phyloP scores from a whole-genome alignment of 768 basidiomycete species.

The Pisolithus tinctorius region DNA sequence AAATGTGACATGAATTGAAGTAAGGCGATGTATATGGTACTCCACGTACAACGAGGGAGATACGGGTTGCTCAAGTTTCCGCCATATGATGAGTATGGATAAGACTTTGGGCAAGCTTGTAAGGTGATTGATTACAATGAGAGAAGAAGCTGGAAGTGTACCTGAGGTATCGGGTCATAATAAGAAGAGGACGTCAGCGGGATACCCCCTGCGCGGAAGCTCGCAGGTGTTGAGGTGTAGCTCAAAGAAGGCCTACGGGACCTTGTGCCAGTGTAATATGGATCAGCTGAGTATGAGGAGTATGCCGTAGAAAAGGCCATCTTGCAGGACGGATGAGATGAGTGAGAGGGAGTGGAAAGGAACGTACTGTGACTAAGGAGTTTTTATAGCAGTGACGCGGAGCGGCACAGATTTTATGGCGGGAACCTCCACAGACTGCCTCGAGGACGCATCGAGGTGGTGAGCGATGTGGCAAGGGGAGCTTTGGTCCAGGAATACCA shows the following conservation, averaged over 20 bases:
- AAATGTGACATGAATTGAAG: not conserved
- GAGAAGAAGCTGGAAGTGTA: slow-evolving; percentile 18
- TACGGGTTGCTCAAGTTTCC: slow-evolving; percentile 33
- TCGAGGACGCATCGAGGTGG: slow-evolving; percentile 25
- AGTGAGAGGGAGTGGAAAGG: slow-evolving; percentile 3
- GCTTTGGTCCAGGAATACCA: slow-evolving; percentile 5
- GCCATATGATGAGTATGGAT: slow-evolving; percentile 43
- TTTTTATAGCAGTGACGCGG: slow-evolving; percentile 19
- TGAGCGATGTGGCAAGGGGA: slow-evolving; percentile 10
- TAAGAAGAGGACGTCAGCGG: slow-evolving; percentile 34
- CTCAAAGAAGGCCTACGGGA: slow-evolving; percentile 29
- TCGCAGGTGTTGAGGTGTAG: slow-evolving; percentile 21
- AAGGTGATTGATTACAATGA: not conserved
- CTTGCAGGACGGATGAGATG: slow-evolving; percentile 8
- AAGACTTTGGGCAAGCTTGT: slow-evolving; percentile 19
- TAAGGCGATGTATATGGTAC: not conserved
- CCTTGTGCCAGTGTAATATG: slow-evolving; percentile 27
- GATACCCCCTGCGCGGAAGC: slow-evolving; percentile 14
- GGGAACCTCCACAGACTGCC: slow-evolving; percentile 11
- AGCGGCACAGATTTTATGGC: slow-evolving; percentile 13
- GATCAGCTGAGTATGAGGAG: slow-evolving; percentile 16
- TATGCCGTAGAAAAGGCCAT: slow-evolving; percentile 37
- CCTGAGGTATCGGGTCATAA: slow-evolving; percentile 36
- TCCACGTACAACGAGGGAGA: slow-evolving; percentile 35
- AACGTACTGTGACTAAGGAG: not conserved